Base-by-base conservation (phyloP, 192 early-diverging fungal species). In the Haplosporangium gracile region DNA sequence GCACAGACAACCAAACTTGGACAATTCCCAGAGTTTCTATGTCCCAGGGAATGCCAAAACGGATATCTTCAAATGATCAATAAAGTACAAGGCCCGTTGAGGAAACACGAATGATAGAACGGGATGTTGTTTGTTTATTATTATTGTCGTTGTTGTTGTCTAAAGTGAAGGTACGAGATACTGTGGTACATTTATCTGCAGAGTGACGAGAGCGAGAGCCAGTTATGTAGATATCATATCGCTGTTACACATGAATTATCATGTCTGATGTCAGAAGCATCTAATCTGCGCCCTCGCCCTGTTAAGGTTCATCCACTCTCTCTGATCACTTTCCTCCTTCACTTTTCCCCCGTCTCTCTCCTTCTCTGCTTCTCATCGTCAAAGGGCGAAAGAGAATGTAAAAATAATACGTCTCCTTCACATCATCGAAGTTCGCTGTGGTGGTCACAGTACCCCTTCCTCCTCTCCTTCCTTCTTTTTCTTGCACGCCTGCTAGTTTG, bases 211-310 rank as follows among this genome's bases (percentile, higher is more conserved):
- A 24, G 13, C 32, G 24, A 42, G 69, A 70, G 34, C 39, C 18
- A 42, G 5, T 36, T 36, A 36, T 36, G 18, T 8, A 70, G 69
- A 70, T 70, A 70, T 34, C 20, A 29, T 70, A 70, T 70, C 69
- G 5, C 9, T 38, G 69, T 70, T 38, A 70, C 69, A 70, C 69
- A 70, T 24, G n/a, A 16, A 38, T 11, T 20, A 0, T 36, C 38
- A 39, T 3, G 11, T 18, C 69, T 42, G 38, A 70, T 18, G 20
- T 70, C 69, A n/a, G 69, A 70, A 39, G 29, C 38, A 70, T 70
- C 39, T 42, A 70, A 70, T 40, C 39, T 70, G 38, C 34, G 60
- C 60, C 60, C 29, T 65, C 60, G 60, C 60, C 60, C 29, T 65
- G 60, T 65, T 65, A 65, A 65, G 60, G 60, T 65, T 65, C 29